Conservation (phyloP, 345 rosid genomes). For the Cardiospermum halicacabum region DNA sequence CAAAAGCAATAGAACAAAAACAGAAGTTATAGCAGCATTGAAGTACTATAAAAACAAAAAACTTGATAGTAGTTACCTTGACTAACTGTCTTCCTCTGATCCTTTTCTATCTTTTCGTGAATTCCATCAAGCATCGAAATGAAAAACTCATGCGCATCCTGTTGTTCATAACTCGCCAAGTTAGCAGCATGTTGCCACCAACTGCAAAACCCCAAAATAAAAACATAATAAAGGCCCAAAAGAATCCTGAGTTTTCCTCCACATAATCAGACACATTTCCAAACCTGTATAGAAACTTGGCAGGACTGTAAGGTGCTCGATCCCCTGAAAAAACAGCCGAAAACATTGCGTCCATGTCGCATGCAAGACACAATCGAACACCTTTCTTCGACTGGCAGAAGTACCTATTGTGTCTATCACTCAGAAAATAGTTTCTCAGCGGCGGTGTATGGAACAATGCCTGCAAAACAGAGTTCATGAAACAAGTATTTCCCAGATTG, state of each 20-base stretch:
- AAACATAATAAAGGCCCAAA: neutral
- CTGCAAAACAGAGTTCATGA: slow-evolving; percentile 68
- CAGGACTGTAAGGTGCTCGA: slow-evolving; percentile 57
- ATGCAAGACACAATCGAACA: slow-evolving; percentile 42
- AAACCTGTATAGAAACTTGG: slow-evolving; percentile 56
- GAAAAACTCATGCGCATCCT: slow-evolving; percentile 70
- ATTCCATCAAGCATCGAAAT: slow-evolving; percentile 68
- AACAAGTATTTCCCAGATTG: slow-evolving; percentile 59
- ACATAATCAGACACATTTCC: neutral
- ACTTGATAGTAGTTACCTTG: slow-evolving; percentile 30
- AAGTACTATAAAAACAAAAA: slow-evolving; percentile 1
- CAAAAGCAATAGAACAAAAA: neutral
- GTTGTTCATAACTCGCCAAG: slow-evolving; percentile 63
- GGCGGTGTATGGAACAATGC: slow-evolving; percentile 61
- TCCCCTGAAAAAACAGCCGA: slow-evolving; percentile 53
- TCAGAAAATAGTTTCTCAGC: slow-evolving; percentile 46
- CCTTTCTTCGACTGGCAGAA: slow-evolving; percentile 36
- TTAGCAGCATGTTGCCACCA: slow-evolving; percentile 72
- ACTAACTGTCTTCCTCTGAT: slow-evolving; percentile 29
- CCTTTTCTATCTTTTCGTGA: slow-evolving; percentile 58
- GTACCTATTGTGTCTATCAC: slow-evolving; percentile 48
- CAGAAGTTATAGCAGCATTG: neutral
- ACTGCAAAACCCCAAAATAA: slow-evolving; percentile 26
- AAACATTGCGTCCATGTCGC: slow-evolving; percentile 50
- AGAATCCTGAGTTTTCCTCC: neutral